These are phyloP conservation scores for Aquilaria malaccensis DNA, from an alignment of 345 rosid genomes.

Conservation along the genomic window DNA sequence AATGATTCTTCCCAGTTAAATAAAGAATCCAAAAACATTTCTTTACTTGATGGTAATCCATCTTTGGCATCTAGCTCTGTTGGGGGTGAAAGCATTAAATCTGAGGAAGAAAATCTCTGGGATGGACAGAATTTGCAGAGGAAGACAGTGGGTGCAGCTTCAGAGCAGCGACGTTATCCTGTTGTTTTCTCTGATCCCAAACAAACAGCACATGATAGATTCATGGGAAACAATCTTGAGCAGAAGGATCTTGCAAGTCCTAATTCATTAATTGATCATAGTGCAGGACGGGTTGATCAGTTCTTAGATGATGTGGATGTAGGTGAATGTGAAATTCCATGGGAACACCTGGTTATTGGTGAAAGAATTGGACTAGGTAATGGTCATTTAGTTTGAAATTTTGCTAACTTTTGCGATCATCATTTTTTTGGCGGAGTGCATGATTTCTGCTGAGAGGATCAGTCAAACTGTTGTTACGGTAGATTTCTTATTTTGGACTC, in stretches of 20 bases:
- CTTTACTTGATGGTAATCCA: conserved; percentile 31
- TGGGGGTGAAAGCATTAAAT: conserved; percentile 28
- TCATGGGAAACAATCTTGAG: conserved; percentile 41
- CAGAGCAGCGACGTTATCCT: conserved; percentile 36
- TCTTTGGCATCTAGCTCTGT: conserved; percentile 28
- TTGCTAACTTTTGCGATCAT: conserved; percentile 8
- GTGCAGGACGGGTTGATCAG: conserved; percentile 45
- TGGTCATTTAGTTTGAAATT: conserved; percentile 4
- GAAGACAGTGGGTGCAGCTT: conserved; percentile 17
- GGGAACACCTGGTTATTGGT: conserved; percentile 93
- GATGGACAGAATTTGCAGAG: conserved; percentile 30
- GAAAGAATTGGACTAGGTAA: conserved; percentile 99
- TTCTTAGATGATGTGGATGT: conserved; percentile 89
- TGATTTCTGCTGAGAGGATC: background rate
- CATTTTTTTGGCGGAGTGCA: background rate
- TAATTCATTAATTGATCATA: conserved; percentile 54
- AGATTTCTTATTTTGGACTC: too few species aligned
- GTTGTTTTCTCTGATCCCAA: conserved; percentile 38
- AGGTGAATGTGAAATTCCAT: conserved; percentile 91
- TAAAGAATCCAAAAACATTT: conserved; percentile 36
- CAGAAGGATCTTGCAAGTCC: conserved; percentile 61
- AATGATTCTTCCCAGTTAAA: conserved; percentile 27
- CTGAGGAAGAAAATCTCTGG: conserved; percentile 28
- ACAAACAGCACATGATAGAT: conserved; percentile 48
- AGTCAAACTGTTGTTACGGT: too few species aligned